Percentiles rank a stretch among this genome's conserved stretches.
These are phyloP conservation scores for Aphanoascus verrucosus DNA, from an alignment of 2,329 filamentous ascomycete species.

Conservation along the genomic window DNA sequence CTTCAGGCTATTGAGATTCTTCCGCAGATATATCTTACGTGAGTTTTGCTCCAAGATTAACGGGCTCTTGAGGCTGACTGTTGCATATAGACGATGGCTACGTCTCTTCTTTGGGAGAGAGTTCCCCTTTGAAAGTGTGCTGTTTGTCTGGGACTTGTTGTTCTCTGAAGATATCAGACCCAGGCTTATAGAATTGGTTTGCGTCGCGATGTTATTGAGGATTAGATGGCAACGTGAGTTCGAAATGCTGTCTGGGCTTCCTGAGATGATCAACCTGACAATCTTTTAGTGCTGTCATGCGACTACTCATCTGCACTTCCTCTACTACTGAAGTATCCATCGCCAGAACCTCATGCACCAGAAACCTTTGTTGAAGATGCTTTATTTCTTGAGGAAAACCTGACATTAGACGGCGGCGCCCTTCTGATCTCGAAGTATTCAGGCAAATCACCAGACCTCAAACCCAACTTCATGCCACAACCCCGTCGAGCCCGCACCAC, in stretches of 20 bases:
- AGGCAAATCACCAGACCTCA: conserved; percentile 31
- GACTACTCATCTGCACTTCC: conserved; percentile 82
- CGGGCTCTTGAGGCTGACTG: conserved; percentile 2
- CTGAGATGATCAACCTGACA: conserved; percentile 13
- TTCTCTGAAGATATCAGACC: conserved; percentile 76
- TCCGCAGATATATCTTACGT: conserved; percentile 97
- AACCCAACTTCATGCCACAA: not conserved
- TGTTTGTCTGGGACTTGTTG: conserved; percentile 80
- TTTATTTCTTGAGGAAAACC: conserved; percentile 42
- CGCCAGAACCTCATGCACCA: conserved; percentile 54
- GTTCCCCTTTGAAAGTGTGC: conserved; percentile 74
- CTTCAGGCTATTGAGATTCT: conserved; percentile 74
- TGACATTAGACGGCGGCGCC: conserved; percentile 34
- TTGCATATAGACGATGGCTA: conserved; percentile 64
- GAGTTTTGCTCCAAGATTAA: conserved; percentile 23
- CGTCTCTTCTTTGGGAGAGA: conserved; percentile 86
- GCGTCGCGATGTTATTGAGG: conserved; percentile 82
- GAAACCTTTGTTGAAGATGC: conserved; percentile 80
- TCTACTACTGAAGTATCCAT: conserved; percentile 71
- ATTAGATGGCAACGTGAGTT: conserved; percentile 76
- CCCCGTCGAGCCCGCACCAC: conserved; percentile 16
- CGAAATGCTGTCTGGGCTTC: conserved; percentile 14
- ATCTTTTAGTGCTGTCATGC: conserved; percentile 57
- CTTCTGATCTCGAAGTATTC: conserved; percentile 40
- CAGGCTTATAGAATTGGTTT: conserved; percentile 79